Evolutionary conservation across 2,329 filamentous ascomycete genomes (phyloP).

Genomic region (Colletotrichum tropicale): DNA sequence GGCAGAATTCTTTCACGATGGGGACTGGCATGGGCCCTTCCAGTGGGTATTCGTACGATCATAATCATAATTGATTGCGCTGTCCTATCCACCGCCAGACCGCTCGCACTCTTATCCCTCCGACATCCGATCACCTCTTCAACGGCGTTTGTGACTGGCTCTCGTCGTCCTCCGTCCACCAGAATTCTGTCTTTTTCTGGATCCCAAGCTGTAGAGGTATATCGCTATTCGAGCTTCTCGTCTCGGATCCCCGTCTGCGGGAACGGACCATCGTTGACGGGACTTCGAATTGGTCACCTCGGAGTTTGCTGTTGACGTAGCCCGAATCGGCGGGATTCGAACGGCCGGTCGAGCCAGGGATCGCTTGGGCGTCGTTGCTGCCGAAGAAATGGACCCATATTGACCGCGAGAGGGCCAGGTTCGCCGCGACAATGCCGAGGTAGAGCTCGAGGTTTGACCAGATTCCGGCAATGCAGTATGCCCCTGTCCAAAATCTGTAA

Average conservation of each 20-base stretch:
- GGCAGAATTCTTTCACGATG: not conserved
- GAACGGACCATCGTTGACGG: not conserved
- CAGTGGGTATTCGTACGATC: not conserved
- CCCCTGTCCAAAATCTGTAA: slow-evolving; percentile 22
- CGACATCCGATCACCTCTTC: not conserved
- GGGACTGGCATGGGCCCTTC: not conserved
- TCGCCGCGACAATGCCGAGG: slow-evolving; percentile 40
- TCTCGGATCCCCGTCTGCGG: not conserved
- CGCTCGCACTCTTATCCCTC: not conserved
- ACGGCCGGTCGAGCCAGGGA: not conserved
- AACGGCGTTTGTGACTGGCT: not conserved
- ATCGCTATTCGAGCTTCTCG: slow-evolving; percentile 21
- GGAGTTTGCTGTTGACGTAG: slow-evolving; percentile 9
- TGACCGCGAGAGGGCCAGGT: slow-evolving; percentile 26
- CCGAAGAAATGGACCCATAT: slow-evolving; percentile 25
- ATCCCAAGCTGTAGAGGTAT: slow-evolving; percentile 21
- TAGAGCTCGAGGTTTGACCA: slow-evolving; percentile 41
- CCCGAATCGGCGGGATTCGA: not conserved
- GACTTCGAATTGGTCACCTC: slow-evolving; percentile 1
- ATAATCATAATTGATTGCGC: not conserved
- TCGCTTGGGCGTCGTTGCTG: not conserved
- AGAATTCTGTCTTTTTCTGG: slow-evolving; percentile 24
- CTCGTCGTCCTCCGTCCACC: slow-evolving; percentile 17
- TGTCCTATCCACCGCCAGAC: not conserved
- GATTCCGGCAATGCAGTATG: slow-evolving; percentile 36